phyloP scores from a whole-genome alignment of 2,329 filamentous ascomycete genomes.

The Penicillium rolfsii region DNA sequence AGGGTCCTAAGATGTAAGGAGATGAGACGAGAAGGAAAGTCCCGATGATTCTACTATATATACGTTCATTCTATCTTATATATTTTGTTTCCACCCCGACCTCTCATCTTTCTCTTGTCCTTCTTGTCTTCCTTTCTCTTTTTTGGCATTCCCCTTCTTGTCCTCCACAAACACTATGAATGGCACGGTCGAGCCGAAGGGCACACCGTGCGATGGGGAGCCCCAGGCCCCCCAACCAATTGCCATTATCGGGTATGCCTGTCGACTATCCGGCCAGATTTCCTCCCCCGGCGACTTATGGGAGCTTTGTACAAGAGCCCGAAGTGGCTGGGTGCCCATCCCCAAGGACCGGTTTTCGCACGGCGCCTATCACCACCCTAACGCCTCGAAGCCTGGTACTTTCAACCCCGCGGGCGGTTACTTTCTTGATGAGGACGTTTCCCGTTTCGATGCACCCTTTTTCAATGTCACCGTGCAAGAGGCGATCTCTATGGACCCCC shows the following conservation, averaged over 20 bases:
- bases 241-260: slow-evolving; percentile 33
- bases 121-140: slow-evolving; percentile 4
- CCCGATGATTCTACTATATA: neutral
- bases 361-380: slow-evolving; percentile 29
- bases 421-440: slow-evolving; percentile 33
- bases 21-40: neutral
- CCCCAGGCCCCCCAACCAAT: slow-evolving; percentile 21
- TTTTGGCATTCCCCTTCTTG: neutral
- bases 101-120: neutral
- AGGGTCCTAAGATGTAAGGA: neutral
- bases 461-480: slow-evolving; percentile 32
- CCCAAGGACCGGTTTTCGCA: slow-evolving; percentile 28
- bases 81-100: neutral
- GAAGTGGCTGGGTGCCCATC: slow-evolving; percentile 28
- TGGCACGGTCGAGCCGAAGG: slow-evolving; percentile 14
- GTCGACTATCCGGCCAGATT: slow-evolving; percentile 31
- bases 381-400: slow-evolving; percentile 27
- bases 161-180: slow-evolving; percentile 14
- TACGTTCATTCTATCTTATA: neutral
- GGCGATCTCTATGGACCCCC: slow-evolving; percentile 33
- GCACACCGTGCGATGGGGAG: slow-evolving; percentile 10
- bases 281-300: slow-evolving; percentile 29
- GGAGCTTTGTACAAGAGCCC: slow-evolving; percentile 29
- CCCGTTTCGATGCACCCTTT: slow-evolving; percentile 33
- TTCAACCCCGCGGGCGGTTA: slow-evolving; percentile 31